Conservation (phyloP, 2,329 filamentous ascomycete species). For the Cladosporium austrohemisphaericum region DNA sequence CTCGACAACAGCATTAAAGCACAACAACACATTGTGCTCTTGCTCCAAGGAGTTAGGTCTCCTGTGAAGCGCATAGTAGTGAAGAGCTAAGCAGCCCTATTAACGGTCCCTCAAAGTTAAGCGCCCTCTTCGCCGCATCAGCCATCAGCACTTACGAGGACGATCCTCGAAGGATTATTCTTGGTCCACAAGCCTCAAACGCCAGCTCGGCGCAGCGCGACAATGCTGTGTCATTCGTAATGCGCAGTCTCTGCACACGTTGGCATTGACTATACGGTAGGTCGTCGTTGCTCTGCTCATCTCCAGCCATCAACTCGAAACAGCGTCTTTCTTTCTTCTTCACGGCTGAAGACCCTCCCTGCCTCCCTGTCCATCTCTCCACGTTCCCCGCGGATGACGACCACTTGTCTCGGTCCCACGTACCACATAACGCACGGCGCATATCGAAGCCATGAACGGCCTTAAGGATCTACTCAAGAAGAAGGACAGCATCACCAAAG, state of each 20-base stretch:
- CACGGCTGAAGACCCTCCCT: too few species aligned
- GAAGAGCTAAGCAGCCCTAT: too few species aligned
- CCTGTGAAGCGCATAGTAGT: too few species aligned
- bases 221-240: conserved; percentile 2
- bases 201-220: conserved; percentile 7
- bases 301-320: background rate
- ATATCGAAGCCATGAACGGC: conserved; percentile 46
- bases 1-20: too few species aligned
- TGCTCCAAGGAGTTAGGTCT: too few species aligned
- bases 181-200: conserved; percentile 1
- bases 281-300: background rate
- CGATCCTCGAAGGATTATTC: conserved; percentile 2
- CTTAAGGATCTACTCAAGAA: conserved; percentile 61
- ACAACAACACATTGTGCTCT: too few species aligned
- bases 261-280: conserved; percentile 3
- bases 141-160: conserved; percentile 5
- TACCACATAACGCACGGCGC: background rate
- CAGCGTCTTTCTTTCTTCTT: too few species aligned
- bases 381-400: conserved; percentile 3
- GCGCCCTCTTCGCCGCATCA: background rate
- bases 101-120: too few species aligned
- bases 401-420: background rate
- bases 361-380: background rate
- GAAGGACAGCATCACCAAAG: conserved; percentile 52
- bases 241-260: too few species aligned